Evolutionary conservation across 768 basidiomycete species (phyloP), one percentile per base, ranked within the genome.

Genomic region (Arthromyces matolae): DNA sequence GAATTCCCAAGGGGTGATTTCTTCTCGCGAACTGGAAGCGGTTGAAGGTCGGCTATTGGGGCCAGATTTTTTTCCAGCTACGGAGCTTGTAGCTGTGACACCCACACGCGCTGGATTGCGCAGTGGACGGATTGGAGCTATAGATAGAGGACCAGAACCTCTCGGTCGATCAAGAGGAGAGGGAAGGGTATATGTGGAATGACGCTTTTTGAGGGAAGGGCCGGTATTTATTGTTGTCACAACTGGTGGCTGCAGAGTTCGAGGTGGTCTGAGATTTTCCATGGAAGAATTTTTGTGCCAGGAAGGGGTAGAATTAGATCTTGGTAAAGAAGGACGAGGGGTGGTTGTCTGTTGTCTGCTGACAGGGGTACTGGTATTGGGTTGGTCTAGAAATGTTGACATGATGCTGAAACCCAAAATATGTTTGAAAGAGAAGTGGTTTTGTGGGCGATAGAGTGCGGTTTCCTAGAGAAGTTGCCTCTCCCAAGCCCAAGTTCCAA

Each of bases 1-100:
- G 14, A 72, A 59, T 54, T 72, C 70, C 71, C 65, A 68, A 34
- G 66, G 63, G 8, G 63, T 65, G 44, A 66, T 52, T 10, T 64
- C 62, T 47, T 63, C 61, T 27, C 58, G 55, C 13, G 60, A 35
- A 25, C 61, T 55, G 33, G 59, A 58, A 9, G 62, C 53, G 19
- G 61, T 65, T 13, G 60, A 60, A 13, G 63, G 64, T 27, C 62
- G 55, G 39, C 55, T 42, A 23, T 36, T 47, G 5, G 4, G 56
- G 12, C 44, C 51, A 14, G 37, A n/a, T 42, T 52, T 58, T 13
- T 37, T 42, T 18, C 54, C 48, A n/a, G 47, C 13, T n/a, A 23
- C 42, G 38, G 23, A 31, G 24, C 10, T 22, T 8, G 45, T 12
- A 16, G 14, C 25, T 19, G 44, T 19, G 28, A 37, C 19, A n/a